Percentiles rank a stretch among this genome's conserved stretches.
Evolutionary conservation across 441 rosid species (phyloP).

Genomic region (Iberis amara): DNA sequence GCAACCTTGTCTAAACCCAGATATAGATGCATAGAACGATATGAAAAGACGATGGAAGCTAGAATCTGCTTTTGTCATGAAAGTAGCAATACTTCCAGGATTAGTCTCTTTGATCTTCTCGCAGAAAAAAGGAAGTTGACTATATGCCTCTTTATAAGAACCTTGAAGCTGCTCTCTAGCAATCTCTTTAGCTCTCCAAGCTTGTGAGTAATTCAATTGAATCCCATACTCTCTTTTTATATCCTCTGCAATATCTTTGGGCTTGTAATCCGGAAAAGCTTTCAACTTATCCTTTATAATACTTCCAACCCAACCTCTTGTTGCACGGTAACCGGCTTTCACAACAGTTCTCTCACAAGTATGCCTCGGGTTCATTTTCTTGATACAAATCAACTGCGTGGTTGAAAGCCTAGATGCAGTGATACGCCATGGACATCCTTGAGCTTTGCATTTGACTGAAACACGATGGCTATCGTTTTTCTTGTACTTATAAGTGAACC

Average conservation of each 20-base stretch:
- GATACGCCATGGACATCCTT: slow-evolving; percentile 73
- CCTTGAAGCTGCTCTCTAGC: slow-evolving; percentile 82
- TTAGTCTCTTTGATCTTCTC: slow-evolving; percentile 74
- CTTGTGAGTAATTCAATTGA: slow-evolving; percentile 63
- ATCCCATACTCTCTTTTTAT: slow-evolving; percentile 67
- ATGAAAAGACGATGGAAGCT: slow-evolving; percentile 69
- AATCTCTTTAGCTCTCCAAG: slow-evolving; percentile 74
- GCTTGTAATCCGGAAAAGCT: slow-evolving; percentile 56
- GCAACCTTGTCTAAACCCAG: slow-evolving; percentile 65
- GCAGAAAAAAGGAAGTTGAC: slow-evolving; percentile 57
- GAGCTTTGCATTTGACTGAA: slow-evolving; percentile 65
- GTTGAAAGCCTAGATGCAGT: slow-evolving; percentile 61
- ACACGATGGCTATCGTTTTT: slow-evolving; percentile 69
- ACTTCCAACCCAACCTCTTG: slow-evolving; percentile 70
- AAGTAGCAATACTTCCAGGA: slow-evolving; percentile 62
- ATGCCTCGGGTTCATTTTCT: slow-evolving; percentile 57
- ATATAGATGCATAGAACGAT: slow-evolving; percentile 59
- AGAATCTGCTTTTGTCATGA: slow-evolving; percentile 60
- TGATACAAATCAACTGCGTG: slow-evolving; percentile 58
- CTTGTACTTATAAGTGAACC: slow-evolving; percentile 56
- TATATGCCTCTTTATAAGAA: slow-evolving; percentile 62
- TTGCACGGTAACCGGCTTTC: slow-evolving; percentile 62
- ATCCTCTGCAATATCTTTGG: slow-evolving; percentile 66
- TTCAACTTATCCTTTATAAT: slow-evolving; percentile 68
- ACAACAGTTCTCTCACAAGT: slow-evolving; percentile 61